Evolutionary conservation across 2,329 filamentous ascomycete species (phyloP).

Genomic region (Beauveria varroae): DNA sequence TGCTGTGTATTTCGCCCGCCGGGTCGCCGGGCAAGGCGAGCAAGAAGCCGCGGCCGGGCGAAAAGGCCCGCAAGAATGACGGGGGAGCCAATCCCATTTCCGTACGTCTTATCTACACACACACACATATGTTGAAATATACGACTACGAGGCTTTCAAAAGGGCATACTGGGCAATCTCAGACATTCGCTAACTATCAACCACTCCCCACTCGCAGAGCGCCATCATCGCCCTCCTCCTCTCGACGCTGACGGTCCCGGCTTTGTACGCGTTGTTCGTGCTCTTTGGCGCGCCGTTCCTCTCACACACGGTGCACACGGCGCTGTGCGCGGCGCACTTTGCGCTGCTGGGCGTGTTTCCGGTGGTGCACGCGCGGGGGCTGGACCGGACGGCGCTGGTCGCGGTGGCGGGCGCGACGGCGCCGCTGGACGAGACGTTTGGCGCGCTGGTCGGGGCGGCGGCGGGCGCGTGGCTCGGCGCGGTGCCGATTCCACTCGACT

Average conservation of each 20-base stretch:
- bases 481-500: slow-evolving; percentile 91
- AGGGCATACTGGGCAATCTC: too few species aligned
- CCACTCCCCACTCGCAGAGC: slow-evolving; percentile 25
- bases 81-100: slow-evolving; percentile 37
- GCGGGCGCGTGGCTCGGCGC: slow-evolving; percentile 89
- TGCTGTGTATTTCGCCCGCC: slow-evolving; percentile 57
- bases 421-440: slow-evolving; percentile 79
- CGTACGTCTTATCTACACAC: slow-evolving; percentile 28
- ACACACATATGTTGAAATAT: background rate
- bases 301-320: slow-evolving; percentile 69
- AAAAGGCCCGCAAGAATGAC: slow-evolving; percentile 43
- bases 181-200: too few species aligned
- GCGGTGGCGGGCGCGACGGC: slow-evolving; percentile 56
- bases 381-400: slow-evolving; percentile 65
- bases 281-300: slow-evolving; percentile 90
- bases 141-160: background rate
- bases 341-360: slow-evolving; percentile 71
- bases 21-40: slow-evolving; percentile 32
- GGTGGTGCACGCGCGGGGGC: slow-evolving; percentile 77
- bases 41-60: slow-evolving; percentile 46
- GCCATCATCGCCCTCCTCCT: slow-evolving; percentile 43
- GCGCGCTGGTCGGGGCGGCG: slow-evolving; percentile 67
- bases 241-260: slow-evolving; percentile 63
- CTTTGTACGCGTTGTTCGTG: slow-evolving; percentile 57
- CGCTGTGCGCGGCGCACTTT: slow-evolving; percentile 75